Conservation (phyloP, 169 alveolate species). For the Plasmodium inui region DNA sequence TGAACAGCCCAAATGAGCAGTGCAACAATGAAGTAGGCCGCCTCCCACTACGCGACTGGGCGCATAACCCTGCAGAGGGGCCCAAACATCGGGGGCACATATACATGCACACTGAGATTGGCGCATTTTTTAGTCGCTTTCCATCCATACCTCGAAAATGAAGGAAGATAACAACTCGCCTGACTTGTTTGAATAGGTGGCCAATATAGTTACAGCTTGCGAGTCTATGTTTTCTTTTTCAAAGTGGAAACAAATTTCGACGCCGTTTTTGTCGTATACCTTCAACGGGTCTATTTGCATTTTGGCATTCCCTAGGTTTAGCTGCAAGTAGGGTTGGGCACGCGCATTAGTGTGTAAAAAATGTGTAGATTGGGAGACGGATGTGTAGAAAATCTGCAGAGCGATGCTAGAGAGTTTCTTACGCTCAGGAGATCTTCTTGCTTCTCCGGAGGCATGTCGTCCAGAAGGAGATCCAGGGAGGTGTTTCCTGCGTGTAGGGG, state of each 20-base stretch:
- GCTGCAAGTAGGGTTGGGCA: not conserved
- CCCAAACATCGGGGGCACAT: not conserved
- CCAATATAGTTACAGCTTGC: conserved; percentile 49
- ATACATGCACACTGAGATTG: not conserved
- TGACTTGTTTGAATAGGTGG: conserved; percentile 62
- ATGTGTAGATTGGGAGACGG: not conserved
- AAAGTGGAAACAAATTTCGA: conserved; percentile 56
- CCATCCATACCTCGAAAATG: conserved; percentile 49
- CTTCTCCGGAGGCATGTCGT: conserved; percentile 6
- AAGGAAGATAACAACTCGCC: conserved; percentile 27
- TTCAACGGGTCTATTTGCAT: conserved; percentile 44
- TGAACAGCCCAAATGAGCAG: not conserved
- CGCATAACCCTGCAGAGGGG: not conserved
- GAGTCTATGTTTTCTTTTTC: conserved; percentile 67
- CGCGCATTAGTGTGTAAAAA: not conserved
- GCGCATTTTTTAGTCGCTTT: not conserved
- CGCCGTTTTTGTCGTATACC: conserved; percentile 55
- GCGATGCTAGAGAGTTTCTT: not conserved
- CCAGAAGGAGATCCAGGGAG: conserved; percentile 43
- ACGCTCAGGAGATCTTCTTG: conserved; percentile 28
- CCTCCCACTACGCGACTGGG: not conserved
- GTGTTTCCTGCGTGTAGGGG: conserved; percentile 14
- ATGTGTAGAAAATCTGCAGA: not conserved
- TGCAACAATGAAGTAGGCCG: not conserved
- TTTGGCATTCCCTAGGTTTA: conserved; percentile 6